phyloP scores from a whole-genome alignment of 192 early-diverging fungal genomes.

The Linnemannia exigua region DNA sequence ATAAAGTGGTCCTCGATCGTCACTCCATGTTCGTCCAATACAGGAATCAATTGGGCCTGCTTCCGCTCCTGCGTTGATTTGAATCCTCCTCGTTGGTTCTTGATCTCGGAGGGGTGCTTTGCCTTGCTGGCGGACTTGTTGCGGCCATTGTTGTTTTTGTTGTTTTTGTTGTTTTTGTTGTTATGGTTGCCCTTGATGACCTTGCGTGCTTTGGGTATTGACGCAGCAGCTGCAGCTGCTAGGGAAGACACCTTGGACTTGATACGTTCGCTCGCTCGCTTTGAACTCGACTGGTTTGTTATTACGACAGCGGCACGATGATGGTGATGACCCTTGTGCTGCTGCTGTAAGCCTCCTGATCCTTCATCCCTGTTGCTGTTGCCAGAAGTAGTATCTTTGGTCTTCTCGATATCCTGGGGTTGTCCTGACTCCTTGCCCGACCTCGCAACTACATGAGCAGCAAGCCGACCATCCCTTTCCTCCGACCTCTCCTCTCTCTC shows the following conservation, averaged over 20 bases:
- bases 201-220: constrained; percentile 1
- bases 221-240: not conserved
- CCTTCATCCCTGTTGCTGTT: not conserved
- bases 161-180: constrained; percentile 2
- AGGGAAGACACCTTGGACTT: not conserved
- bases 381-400: not conserved
- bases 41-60: constrained; percentile 36
- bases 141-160: not conserved
- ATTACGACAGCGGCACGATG: not conserved
- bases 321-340: not conserved
- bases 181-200: not conserved
- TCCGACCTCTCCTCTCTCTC: not conserved
- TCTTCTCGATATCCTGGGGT: not conserved
- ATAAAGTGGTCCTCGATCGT: constrained; percentile 54
- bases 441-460: not conserved
- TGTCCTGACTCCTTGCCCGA: not conserved
- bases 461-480: not conserved
- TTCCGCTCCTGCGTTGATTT: constrained; percentile 51
- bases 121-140: not conserved
- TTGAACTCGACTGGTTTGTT: not conserved
- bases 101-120: constrained; percentile 6
- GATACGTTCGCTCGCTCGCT: not conserved
- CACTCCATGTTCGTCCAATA: constrained; percentile 34
- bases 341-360: constrained; percentile 3
- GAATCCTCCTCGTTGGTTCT: constrained; percentile 39